Evolutionary conservation across 371 early-diverging fungal genomes (phyloP).

Genomic region (Rhizopus sp.): DNA sequence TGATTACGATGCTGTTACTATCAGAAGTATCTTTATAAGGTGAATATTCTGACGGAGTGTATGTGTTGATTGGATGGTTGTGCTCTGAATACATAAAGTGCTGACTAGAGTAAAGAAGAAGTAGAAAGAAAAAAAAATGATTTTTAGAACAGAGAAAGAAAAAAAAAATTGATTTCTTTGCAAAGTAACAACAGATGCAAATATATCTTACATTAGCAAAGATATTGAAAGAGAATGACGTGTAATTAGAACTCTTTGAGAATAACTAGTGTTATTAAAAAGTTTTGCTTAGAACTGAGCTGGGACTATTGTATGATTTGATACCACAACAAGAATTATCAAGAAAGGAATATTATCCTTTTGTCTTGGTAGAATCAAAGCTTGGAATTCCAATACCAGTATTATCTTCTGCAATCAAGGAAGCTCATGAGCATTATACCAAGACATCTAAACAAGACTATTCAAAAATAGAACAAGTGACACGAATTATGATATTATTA

Average conservation of each 20-base stretch:
- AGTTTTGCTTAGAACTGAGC: conserved; percentile 30
- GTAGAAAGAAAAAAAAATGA: no score
- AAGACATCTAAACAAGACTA: background rate
- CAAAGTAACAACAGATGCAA: no score
- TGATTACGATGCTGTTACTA: background rate
- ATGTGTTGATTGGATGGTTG: background rate
- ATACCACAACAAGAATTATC: conserved; percentile 32
- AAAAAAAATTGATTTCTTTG: no score
- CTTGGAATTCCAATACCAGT: conserved; percentile 31
- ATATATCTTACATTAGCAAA: no score
- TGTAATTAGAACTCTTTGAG: background rate
- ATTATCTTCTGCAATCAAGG: conserved; percentile 18
- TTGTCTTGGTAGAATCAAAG: conserved; percentile 37
- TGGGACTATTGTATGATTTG: conserved; percentile 28
- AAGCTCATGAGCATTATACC: conserved; percentile 27
- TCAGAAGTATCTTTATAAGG: background rate
- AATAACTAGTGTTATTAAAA: background rate
- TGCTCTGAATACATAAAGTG: no score
- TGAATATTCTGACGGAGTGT: background rate
- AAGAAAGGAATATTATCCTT: conserved; percentile 30
- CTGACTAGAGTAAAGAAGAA: no score
- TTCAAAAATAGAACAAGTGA: conserved; percentile 26
- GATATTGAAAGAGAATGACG: background rate
- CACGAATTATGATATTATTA: conserved; percentile 43
- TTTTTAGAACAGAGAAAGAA: no score